These are phyloP conservation scores for Quercus glauca DNA, from an alignment of 306 rosid species.

Conservation along the genomic window DNA sequence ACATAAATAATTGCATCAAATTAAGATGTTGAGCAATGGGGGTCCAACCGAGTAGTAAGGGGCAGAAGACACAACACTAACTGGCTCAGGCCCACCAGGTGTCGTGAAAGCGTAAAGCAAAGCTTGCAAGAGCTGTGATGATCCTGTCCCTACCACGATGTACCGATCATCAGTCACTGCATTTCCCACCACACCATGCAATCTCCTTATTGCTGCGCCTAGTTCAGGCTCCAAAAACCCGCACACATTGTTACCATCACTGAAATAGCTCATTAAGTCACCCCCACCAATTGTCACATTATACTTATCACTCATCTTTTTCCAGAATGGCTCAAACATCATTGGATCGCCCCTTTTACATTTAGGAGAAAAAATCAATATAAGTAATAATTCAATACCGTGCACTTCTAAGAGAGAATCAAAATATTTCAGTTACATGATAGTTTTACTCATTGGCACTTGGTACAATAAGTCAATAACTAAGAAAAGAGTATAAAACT, in stretches of 20 bases:
- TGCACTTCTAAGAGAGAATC: too few relatives aligned
- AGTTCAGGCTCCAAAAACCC: slow-evolving; percentile 62
- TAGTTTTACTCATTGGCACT: too few relatives aligned
- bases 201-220: slow-evolving; percentile 36
- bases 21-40: not conserved
- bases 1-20: too few relatives aligned
- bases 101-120: slow-evolving; percentile 57
- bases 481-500: too few relatives aligned
- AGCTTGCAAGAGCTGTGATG: slow-evolving; percentile 75
- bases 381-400: too few relatives aligned
- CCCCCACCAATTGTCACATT: slow-evolving; percentile 55
- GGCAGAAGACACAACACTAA: slow-evolving; percentile 59
- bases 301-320: slow-evolving; percentile 44
- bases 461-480: too few relatives aligned
- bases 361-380: not conserved
- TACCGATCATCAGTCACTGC: slow-evolving; percentile 45
- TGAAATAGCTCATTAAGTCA: slow-evolving; percentile 59
- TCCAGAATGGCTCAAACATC: slow-evolving; percentile 51
- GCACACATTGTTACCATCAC: slow-evolving; percentile 38
- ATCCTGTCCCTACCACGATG: slow-evolving; percentile 68
- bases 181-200: slow-evolving; percentile 61
- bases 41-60: slow-evolving; percentile 74
- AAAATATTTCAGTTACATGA: too few relatives aligned
- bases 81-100: slow-evolving; percentile 30
- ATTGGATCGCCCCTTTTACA: slow-evolving; percentile 64